A percentile compares a stretch with the other conserved stretches of the same genome.
phyloP scores from a whole-genome alignment of 2,329 filamentous ascomycete genomes.

The Xylogone sp. region DNA sequence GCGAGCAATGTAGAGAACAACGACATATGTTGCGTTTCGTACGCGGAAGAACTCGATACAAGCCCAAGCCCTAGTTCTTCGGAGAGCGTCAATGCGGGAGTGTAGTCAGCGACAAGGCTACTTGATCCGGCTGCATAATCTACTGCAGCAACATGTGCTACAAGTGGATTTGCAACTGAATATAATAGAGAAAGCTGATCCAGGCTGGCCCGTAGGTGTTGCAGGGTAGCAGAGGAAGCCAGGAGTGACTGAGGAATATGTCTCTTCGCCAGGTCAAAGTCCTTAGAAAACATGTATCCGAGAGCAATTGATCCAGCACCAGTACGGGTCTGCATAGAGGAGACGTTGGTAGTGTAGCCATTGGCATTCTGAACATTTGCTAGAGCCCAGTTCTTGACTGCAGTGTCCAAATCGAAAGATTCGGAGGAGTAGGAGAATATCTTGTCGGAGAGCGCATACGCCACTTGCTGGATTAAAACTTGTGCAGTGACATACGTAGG shows the following conservation, averaged over 20 bases:
- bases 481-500: conserved; percentile 93
- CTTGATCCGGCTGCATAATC: conserved; percentile 70
- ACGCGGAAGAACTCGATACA: conserved; percentile 78
- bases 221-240: conserved; percentile 78
- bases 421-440: conserved; percentile 96
- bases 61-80: conserved; percentile 89
- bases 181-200: conserved; percentile 93
- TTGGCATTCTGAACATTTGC: conserved; percentile 73
- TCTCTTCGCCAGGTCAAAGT: conserved; percentile 89
- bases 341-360: conserved; percentile 73
- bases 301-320: conserved; percentile 89
- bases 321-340: conserved; percentile 79
- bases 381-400: conserved; percentile 72
- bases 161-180: conserved; percentile 86
- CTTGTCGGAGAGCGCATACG: conserved; percentile 93
- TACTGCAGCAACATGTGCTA: conserved; percentile 85
- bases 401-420: conserved; percentile 84
- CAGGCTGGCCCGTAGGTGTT: conserved; percentile 74
- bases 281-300: conserved; percentile 95
- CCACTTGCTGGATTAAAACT: conserved; percentile 90
- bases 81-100: conserved; percentile 70
- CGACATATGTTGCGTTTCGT: conserved; percentile 94
- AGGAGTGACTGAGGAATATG: conserved; percentile 89
- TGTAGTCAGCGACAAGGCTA: conserved; percentile 84
- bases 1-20: conserved; percentile 82